Base-by-base conservation (phyloP, 345 rosid genomes). In the Euphorbia pulcherrima region DNA sequence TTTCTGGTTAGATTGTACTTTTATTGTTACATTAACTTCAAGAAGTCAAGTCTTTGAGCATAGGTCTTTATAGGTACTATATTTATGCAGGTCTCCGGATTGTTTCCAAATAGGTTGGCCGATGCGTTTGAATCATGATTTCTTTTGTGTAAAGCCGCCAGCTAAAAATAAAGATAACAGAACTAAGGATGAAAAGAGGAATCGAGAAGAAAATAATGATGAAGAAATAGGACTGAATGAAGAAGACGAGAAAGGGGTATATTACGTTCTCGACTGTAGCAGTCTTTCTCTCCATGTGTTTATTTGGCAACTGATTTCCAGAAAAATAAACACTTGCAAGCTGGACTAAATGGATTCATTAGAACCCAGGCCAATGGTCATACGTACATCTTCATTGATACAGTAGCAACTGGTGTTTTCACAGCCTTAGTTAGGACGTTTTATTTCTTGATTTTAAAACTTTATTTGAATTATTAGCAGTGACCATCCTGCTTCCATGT, bases 31-130 rank as follows among this genome's bases (percentile, higher is more conserved):
- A 51, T 40, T 53, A 65, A 61, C 72, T 76, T 66, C 30, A 59
- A 67, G 26, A 46, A 57, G 61, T 60, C 70, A 35, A 37, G 37
- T 47, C 58, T 44, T 56, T 23, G 18, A 64, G 67, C 40, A 24
- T 33, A 70, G 8, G 40, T 64, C 60, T 63, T 57, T 56, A 61
- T 33, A 61, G 56, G 41, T 77, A 44, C 65, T 61, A 39, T 26
- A 27, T 77, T 80, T 68, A 54, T 73, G 68, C 84, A 92, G 98
- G 98, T 90, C 97, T 72, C 82, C 77, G 55, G 85, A 83, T 68
- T 93, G 98, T 82, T 90, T 93, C 52, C 82, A 87, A 72, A 64
- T 93, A 68, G 89, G 98, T 62, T 93, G 98, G 98, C 98, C 98
- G 17, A 84, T 93, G 92, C 83, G 81, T 75, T 54, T 30, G 59